Percentiles rank a stretch among this genome's conserved stretches.
These are phyloP conservation scores for Zymoseptoria brevis DNA, from an alignment of 2,329 filamentous ascomycete species.

Conservation along the genomic window DNA sequence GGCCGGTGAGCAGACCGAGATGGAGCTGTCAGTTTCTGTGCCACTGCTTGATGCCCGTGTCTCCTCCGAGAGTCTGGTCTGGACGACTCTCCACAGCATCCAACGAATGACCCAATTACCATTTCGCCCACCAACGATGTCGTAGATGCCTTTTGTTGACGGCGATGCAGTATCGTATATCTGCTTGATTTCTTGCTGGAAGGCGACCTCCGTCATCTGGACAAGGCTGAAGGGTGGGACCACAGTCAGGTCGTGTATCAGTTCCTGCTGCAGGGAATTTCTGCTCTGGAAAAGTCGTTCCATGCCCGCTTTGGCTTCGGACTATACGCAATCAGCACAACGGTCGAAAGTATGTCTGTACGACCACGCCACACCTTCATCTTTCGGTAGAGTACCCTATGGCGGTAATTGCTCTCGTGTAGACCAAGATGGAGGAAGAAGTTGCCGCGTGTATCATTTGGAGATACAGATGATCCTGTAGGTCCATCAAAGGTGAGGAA, in stretches of 20 bases:
- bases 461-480: constrained; percentile 3
- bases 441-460: constrained; percentile 12
- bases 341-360: background rate
- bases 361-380: constrained; percentile 10
- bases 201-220: constrained; percentile 15
- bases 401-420: constrained; percentile 11
- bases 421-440: constrained; percentile 17
- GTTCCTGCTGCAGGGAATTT: constrained; percentile 10
- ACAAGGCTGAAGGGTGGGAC: constrained; percentile 10
- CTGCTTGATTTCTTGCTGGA: constrained; percentile 12
- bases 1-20: constrained; percentile 8
- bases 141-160: constrained; percentile 15
- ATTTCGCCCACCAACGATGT: constrained; percentile 9
- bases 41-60: constrained; percentile 8
- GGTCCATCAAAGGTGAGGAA: constrained; percentile 7
- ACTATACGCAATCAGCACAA: background rate
- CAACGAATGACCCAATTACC: constrained; percentile 18
- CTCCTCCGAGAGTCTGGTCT: constrained; percentile 3
- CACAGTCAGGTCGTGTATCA: constrained; percentile 8
- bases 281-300: constrained; percentile 12
- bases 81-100: constrained; percentile 19
- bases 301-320: constrained; percentile 16
- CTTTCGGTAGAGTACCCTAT: constrained; percentile 11
- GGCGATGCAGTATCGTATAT: constrained; percentile 12
- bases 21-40: constrained; percentile 11